Evolutionary conservation across 2,329 filamentous ascomycete genomes (phyloP).

Genomic region (Diplodia mutila): DNA sequence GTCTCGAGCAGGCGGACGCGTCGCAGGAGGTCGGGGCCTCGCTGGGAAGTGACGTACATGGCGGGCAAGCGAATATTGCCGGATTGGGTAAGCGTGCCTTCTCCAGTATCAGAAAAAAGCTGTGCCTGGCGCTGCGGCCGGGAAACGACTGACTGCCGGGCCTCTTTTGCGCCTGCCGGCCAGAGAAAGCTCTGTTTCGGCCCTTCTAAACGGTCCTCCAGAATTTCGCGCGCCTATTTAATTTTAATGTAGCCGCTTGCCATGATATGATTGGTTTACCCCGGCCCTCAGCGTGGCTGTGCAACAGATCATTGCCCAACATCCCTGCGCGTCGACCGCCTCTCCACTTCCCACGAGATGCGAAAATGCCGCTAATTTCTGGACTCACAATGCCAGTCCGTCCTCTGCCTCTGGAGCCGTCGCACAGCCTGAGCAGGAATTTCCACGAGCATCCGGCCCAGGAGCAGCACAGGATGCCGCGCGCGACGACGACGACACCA

Average conservation of each 20-base stretch:
- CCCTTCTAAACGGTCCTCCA: conserved; percentile 17
- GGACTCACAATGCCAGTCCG: conserved; percentile 8
- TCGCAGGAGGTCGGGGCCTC: background rate
- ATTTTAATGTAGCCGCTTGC: conserved; percentile 20
- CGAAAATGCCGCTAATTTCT: conserved; percentile 24
- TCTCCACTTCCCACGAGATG: conserved; percentile 24
- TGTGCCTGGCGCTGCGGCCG: background rate
- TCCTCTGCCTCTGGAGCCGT: conserved; percentile 3
- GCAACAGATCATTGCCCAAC: conserved; percentile 25
- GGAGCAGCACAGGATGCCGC: conserved; percentile 5
- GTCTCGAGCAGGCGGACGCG: background rate
- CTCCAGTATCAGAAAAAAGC: conserved; percentile 5
- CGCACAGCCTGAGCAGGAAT: conserved; percentile 1
- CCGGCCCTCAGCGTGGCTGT: conserved; percentile 24
- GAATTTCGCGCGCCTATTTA: conserved; percentile 24
- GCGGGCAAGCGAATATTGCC: conserved; percentile 6
- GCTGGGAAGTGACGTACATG: background rate
- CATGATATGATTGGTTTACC: conserved; percentile 20
- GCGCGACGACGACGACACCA: background rate
- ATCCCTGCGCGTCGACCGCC: conserved; percentile 22
- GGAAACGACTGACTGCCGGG: background rate
- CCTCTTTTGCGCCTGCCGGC: background rate
- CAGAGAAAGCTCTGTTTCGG: background rate
- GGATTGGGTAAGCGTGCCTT: conserved; percentile 11
- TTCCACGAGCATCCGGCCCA: background rate